Evolutionary conservation across 2,329 filamentous ascomycete species (phyloP).

Genomic region (Beauveria varroae): DNA sequence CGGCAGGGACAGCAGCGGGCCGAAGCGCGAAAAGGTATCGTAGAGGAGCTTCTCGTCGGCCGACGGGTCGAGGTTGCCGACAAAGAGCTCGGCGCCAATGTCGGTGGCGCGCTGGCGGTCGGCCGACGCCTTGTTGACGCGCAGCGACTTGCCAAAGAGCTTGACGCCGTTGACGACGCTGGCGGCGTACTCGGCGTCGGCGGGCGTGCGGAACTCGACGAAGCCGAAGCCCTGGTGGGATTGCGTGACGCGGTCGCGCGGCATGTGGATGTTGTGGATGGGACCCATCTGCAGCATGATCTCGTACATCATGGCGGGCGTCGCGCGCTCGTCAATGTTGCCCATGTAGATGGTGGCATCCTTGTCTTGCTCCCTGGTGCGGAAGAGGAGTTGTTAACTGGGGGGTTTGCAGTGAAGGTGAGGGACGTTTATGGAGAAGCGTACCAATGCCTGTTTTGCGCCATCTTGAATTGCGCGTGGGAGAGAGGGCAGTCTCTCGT

Average conservation of each 20-base stretch:
- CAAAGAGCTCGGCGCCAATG: conserved; percentile 93
- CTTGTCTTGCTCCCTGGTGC: conserved; percentile 87
- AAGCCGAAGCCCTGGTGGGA: conserved; percentile 97
- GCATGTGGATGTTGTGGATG: conserved; percentile 96
- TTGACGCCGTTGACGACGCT: conserved; percentile 95
- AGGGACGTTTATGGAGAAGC: conserved; percentile 15
- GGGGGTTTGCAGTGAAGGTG: neutral
- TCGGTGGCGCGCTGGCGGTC: conserved; percentile 92
- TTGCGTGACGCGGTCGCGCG: conserved; percentile 95
- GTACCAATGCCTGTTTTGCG: conserved; percentile 67
- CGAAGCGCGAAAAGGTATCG: conserved; percentile 89
- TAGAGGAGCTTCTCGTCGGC: conserved; percentile 94
- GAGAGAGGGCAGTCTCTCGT: neutral
- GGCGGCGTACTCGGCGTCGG: conserved; percentile 93
- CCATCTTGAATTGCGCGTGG: conserved; percentile 42
- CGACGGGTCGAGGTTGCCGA: conserved; percentile 90
- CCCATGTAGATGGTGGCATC: conserved; percentile 97
- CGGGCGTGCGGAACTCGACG: conserved; percentile 93
- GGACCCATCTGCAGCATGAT: conserved; percentile 96
- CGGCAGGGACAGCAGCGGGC: conserved; percentile 72
- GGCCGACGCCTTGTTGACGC: conserved; percentile 87
- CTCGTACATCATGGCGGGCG: conserved; percentile 88
- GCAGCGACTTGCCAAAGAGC: conserved; percentile 86
- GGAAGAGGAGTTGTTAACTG: neutral
- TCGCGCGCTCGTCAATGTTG: conserved; percentile 94